Evolutionary conservation across 257 asterid genomes (phyloP).

Genomic region (Solanum gracilifrons): DNA sequence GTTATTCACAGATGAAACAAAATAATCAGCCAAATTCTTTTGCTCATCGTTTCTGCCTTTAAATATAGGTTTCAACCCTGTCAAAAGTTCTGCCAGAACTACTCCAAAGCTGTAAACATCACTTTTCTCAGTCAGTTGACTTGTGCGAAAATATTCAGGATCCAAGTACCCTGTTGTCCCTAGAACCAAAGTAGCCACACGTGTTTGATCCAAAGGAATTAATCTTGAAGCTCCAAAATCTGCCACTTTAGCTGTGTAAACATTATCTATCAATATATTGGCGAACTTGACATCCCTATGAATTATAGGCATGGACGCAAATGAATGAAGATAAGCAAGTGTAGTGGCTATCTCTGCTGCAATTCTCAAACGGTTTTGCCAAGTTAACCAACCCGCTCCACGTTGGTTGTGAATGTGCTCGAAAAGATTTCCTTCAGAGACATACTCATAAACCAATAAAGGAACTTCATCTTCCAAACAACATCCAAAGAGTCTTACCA

Average conservation of each 20-base stretch:
- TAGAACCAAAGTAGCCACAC: neutral
- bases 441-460: neutral
- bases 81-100: neutral
- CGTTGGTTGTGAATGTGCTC: neutral
- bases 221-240: neutral
- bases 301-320: neutral
- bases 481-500: neutral
- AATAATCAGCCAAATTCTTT: neutral
- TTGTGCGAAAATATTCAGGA: too few relatives aligned
- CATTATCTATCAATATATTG: neutral
- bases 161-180: neutral
- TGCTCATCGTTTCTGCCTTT: neutral
- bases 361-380: neutral
- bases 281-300: neutral
- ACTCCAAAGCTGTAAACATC: neutral
- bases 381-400: neutral
- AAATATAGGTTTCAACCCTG: neutral
- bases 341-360: neutral
- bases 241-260: neutral
- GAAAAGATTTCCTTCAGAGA: neutral
- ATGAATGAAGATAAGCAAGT: neutral
- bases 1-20: neutral
- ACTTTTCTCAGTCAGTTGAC: too few relatives aligned
- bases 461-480: neutral
- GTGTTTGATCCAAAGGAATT: neutral